Evolutionary conservation across 2,329 filamentous ascomycete species (phyloP), one percentile per base, ranked within the genome.

Genomic region (Colletotrichum acutatum): DNA sequence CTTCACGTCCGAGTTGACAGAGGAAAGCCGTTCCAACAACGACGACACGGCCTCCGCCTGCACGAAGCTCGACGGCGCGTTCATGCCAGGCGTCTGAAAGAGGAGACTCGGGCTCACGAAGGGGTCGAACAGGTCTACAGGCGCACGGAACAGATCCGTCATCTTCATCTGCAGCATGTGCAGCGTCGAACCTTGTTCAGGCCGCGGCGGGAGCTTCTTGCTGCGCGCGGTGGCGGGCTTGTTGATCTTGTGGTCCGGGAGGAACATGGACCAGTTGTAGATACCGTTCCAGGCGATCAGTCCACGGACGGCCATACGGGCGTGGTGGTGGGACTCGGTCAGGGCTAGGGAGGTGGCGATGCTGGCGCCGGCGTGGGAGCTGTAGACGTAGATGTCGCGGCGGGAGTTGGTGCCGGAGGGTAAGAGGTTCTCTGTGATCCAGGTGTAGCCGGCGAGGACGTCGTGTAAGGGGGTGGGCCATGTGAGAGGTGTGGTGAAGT

Each of bases 191-290:
- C 81, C 80, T 30, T 80, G 80, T 8, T 73, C 74, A 1, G 78
- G 77, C 42, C 72, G 76, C 5, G 69, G 69, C 11, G 76, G 64
- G 9, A 77, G 68, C 54, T 58, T 70, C 24, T 66, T 68, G 52
- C 66, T 61, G 9, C 65, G 53, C 14, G 66, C 16, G 49, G 54
- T 37, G 12, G 69, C 49, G 22, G 70, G 69, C 42, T 78, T 75
- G 75, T 89, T 85, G 73, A 85, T 79, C 7, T 82, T 84, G 70
- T 90, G 87, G 74, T 87, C 85, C 0, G 87, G 87, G 12, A 90
- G 83, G 71, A 91, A 89, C 78, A 84, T 88, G 69, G 89, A 90
- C 90, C 90, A 92, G 81, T 92, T 88, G 81, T 90, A 92, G 71
- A 92, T 85, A 54, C 89, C 90, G 75, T 92, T 90, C 79, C 87